These are phyloP conservation scores for Cyberlindnera euphorbiiphila DNA, from an alignment of 805 yeast species.

Conservation along the genomic window DNA sequence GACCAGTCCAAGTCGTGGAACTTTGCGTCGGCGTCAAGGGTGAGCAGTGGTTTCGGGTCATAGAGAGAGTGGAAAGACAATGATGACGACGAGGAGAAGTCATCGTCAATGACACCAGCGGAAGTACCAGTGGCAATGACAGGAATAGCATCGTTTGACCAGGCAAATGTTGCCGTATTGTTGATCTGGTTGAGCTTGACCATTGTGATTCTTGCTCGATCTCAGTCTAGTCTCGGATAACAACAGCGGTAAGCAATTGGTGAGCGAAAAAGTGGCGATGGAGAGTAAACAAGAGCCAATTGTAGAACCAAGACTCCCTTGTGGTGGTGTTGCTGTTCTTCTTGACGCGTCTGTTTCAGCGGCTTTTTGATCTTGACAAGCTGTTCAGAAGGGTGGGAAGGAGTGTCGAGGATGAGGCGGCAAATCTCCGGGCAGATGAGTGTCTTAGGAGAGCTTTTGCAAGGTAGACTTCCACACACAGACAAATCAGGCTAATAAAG, in stretches of 20 bases:
- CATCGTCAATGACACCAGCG: conserved; percentile 93
- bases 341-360: background rate
- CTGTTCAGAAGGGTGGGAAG: background rate
- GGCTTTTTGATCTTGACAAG: no score
- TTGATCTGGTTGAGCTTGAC: conserved; percentile 81
- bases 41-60: conserved; percentile 37
- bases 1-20: conserved; percentile 89
- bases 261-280: background rate
- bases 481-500: no score
- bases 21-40: conserved; percentile 49
- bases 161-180: conserved; percentile 91
- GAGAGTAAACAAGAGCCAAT: background rate
- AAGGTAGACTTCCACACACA: no score
- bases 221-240: background rate
- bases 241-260: background rate
- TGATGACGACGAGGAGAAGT: conserved; percentile 74
- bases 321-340: no score
- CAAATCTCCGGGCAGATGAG: no score
- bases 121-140: conserved; percentile 85
- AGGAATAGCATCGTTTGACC: conserved; percentile 80
- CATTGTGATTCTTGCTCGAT: conserved; percentile 32
- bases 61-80: conserved; percentile 74
- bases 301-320: no score
- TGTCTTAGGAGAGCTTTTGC: no score
- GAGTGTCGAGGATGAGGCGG: background rate